Percentiles rank a stretch among this genome's conserved stretches.
Conservation (phyloP, 805 yeast genomes). For the Candida morakotiae region DNA sequence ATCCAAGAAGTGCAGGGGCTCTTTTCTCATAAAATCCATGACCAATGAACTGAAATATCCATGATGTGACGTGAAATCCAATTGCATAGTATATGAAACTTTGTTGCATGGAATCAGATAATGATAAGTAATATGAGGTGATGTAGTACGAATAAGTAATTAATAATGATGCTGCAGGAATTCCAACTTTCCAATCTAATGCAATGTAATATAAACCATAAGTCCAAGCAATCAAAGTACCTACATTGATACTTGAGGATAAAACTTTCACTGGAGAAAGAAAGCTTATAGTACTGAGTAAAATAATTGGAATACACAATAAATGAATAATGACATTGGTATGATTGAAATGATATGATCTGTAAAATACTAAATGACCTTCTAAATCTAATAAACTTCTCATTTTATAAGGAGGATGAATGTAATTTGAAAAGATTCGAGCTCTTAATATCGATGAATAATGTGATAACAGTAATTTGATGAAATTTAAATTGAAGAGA, state of each 20-base stretch:
- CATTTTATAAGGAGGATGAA: constrained; percentile 16
- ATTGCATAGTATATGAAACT: constrained; percentile 24
- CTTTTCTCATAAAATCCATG: constrained; percentile 78
- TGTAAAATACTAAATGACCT: constrained; percentile 38
- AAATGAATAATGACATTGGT: constrained; percentile 74
- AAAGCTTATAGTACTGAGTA: constrained; percentile 49
- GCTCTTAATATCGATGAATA: too few species aligned
- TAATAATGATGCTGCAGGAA: constrained; percentile 25
- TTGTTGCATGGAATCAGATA: constrained; percentile 5
- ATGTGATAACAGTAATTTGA: too few species aligned
- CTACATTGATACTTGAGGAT: constrained; percentile 38
- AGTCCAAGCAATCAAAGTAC: constrained; percentile 39
- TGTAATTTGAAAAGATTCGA: neutral
- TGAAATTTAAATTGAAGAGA: too few species aligned
- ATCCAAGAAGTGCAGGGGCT: constrained; percentile 86
- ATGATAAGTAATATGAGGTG: constrained; percentile 17
- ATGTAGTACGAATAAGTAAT: constrained; percentile 18
- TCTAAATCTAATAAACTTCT: constrained; percentile 31
- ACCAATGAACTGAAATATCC: constrained; percentile 86
- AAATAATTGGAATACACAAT: constrained; percentile 74
- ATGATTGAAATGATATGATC: constrained; percentile 49
- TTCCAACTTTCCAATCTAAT: constrained; percentile 47
- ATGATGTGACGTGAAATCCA: constrained; percentile 49
- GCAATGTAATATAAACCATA: constrained; percentile 57
- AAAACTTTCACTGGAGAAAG: constrained; percentile 20